Base-by-base conservation (phyloP, 2,329 filamentous ascomycete species). In the Chalara sp. region DNA sequence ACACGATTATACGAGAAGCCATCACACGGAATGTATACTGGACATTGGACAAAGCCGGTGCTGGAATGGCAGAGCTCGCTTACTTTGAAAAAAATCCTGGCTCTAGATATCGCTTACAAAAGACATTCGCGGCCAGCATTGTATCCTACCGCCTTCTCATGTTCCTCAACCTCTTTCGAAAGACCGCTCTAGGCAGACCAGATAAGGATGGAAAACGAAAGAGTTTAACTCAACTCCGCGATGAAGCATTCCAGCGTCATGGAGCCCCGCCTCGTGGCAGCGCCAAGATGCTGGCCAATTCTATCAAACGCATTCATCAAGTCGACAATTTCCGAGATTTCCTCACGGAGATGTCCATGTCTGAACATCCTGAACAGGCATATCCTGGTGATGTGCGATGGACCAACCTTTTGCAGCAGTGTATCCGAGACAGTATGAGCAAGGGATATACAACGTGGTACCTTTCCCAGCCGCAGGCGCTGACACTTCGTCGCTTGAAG, bases 61-160 rank as follows among this genome's bases (percentile, higher is more conserved):
- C 46, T 50, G 56, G 61, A 31, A 67, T 65, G 63, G 63, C 72
- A 1, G 75, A 76, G 55, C 67, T 78, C 1, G 65, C 67, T 5
- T 76, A 73, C 56, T 56, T 76, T 4, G 75, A 78, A 53, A 59
- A 67, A 1, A 61, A 67, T 29, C 53, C 49, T 0, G 55, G 72
- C 12, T 76, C 73, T 2, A 51, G 64, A 1, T 76, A 78, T 56
- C 73, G 75, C 7, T 66, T 78, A 1, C 53, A 65, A 44, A 68
- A 69, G 55, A 77, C 73, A 0, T 78, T 76, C 57, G 59, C 68
- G 11, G 74, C 70, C 11, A 70, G 67, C 21, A 66, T 63, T 31
- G 76, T 72, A 1, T 75, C 72, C 0, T 78, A 78, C 58, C 70
- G 73, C 2, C 68, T 77, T 4, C 66, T 78, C 30, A 78, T 78